These are phyloP conservation scores for Bipolaris bicolor DNA, from an alignment of 2,329 filamentous ascomycete genomes.

Conservation along the genomic window DNA sequence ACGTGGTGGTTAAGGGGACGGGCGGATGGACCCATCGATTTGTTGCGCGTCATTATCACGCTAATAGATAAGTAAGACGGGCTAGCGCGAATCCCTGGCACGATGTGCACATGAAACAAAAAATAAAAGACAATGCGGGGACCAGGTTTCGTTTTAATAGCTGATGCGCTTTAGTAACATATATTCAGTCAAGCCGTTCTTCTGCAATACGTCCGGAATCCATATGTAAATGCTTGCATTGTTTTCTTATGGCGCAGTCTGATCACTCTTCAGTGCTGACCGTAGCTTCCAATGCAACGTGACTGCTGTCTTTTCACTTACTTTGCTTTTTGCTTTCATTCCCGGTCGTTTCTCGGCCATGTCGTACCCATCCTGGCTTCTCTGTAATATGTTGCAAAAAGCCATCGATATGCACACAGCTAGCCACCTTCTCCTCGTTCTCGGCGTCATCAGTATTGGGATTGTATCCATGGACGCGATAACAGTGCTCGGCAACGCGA, in stretches of 20 bases:
- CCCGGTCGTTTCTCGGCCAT: conserved; percentile 30
- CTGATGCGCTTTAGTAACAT: no score
- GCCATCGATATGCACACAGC: conserved; percentile 71
- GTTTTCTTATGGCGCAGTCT: background rate
- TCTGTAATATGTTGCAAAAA: conserved; percentile 63
- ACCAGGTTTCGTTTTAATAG: no score
- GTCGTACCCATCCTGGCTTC: conserved; percentile 39
- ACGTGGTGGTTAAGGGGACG: background rate
- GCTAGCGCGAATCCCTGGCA: no score
- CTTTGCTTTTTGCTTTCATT: conserved; percentile 24
- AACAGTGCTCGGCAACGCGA: conserved; percentile 54
- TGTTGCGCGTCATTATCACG: background rate
- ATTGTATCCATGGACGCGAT: conserved; percentile 53
- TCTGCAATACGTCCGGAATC: no score
- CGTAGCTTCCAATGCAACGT: conserved; percentile 1
- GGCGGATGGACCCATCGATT: background rate
- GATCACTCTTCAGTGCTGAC: background rate
- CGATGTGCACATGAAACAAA: no score
- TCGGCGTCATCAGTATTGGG: conserved; percentile 52
- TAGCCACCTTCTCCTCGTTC: conserved; percentile 57
- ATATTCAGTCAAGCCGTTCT: background rate
- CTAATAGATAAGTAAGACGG: no score
- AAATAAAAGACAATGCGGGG: no score
- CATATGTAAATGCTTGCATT: no score
- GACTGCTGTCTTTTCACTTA: conserved; percentile 3